phyloP scores from a whole-genome alignment of 176 grass and related monocot genomes.

The Avena eriantha region DNA sequence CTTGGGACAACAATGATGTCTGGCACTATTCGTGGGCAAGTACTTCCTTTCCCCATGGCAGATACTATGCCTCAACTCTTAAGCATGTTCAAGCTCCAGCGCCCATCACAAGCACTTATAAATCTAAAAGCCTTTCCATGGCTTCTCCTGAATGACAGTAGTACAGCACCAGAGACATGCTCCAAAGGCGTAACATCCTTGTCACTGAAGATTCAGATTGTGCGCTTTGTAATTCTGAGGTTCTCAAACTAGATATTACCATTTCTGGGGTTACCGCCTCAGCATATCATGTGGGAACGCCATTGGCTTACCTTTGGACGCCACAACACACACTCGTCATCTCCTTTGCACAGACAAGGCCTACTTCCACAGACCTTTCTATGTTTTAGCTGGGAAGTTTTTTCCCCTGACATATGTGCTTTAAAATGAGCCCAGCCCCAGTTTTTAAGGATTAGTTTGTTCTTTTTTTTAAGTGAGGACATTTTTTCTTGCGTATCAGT shows the following conservation, averaged over 20 bases:
- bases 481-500: constrained; percentile 23
- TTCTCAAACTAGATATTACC: background rate
- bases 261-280: background rate
- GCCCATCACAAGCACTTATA: background rate
- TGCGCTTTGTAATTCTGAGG: background rate
- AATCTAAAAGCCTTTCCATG: background rate
- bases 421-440: background rate
- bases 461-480: background rate
- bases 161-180: background rate
- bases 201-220: background rate
- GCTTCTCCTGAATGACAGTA: background rate
- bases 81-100: background rate
- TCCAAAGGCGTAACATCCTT: background rate
- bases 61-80: background rate
- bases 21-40: background rate
- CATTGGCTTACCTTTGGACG: constrained; percentile 7
- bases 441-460: background rate
- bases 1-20: background rate
- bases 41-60: background rate
- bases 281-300: background rate
- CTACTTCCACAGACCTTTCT: background rate
- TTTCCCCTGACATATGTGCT: background rate
- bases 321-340: background rate
- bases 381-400: background rate
- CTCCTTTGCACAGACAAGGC: background rate